Base-by-base conservation (phyloP, 495 filamentous ascomycete genomes). In the Penicillium paradoxum region DNA sequence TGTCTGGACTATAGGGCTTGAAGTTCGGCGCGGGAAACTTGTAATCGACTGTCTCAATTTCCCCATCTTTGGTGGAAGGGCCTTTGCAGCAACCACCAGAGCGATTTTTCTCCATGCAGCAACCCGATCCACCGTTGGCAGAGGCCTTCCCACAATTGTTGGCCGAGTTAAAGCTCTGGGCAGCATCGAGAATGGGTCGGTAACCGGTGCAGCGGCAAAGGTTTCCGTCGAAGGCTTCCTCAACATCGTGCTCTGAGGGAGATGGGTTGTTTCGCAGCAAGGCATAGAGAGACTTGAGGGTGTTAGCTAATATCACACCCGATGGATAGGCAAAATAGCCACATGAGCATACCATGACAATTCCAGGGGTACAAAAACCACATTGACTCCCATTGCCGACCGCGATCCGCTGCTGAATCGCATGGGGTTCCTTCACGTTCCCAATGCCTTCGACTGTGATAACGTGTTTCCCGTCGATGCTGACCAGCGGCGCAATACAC, bases 391-490 rank as follows among this genome's bases (percentile, higher is more conserved):
- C 81, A 68, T 78, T 82, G 6, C 74, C 73, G 51, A 68, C 63
- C 18, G 91, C 91, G 53, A 98, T 87, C 39, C 93, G 82, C 71
- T 98, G 91, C 70, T 98, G 93, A 2, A 87, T 75, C 3, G 93
- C 89, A 74, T 98, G 93, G 10, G 93, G 93, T 33, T 79, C 81
- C 68, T 91, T 87, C 43, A 87, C 83, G 63, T 88, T 87, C 9
- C 93, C 93, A 67, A 98, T 96, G n/a, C 93, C 93, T 69, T 98
- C 93, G 11, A 98, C 84, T 7, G 93, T 98, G 59, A 98, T 91
- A 55, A 98, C 91, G 79, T 98, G 93, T 69, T 98, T 98, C 21
- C 93, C 93, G 71, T 97, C 93, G 13, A 98, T 81, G 54, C 90
- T 92, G 27, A 91, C 85, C 45, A 98, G 76, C 1, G 93, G 93